A percentile compares a stretch with the other conserved stretches of the same genome.
Conservation (phyloP, 768 basidiomycete genomes). For the Candolleomyces aberdarensis region DNA sequence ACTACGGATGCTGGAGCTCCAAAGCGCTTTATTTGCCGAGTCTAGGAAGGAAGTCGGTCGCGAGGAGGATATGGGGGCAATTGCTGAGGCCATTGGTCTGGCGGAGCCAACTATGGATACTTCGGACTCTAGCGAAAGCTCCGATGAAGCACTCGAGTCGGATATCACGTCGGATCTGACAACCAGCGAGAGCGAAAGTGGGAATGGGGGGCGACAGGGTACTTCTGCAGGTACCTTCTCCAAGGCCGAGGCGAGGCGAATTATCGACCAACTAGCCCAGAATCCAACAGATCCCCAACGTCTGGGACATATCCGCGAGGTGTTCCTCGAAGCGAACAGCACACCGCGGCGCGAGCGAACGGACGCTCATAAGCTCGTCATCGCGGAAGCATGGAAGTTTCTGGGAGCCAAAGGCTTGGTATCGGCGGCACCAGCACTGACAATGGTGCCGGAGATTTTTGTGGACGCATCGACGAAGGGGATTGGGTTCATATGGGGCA, state of each 20-base stretch:
- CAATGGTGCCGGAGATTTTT: constrained; percentile 22
- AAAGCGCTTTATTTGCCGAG: neutral
- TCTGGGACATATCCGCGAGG: neutral
- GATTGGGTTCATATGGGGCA: constrained; percentile 35
- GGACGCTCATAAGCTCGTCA: constrained; percentile 17
- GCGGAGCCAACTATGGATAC: neutral
- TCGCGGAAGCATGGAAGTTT: constrained; percentile 15
- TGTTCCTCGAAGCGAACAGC: constrained; percentile 18
- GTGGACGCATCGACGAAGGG: constrained; percentile 43
- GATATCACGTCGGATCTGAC: neutral
- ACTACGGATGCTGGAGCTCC: neutral
- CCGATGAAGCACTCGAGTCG: no score
- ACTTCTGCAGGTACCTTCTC: neutral
- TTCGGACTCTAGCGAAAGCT: neutral
- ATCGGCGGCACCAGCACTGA: neutral
- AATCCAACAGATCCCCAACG: neutral
- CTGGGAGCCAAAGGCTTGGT: neutral
- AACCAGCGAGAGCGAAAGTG: neutral
- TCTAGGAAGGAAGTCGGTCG: neutral
- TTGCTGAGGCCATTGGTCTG: neutral
- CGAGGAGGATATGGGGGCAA: neutral
- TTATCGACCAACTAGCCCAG: neutral
- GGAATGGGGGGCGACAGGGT: neutral
- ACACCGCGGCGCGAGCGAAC: constrained; percentile 14
- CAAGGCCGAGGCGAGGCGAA: neutral